Conservation (phyloP, 495 filamentous ascomycete genomes). For the Xylaria venustula region DNA sequence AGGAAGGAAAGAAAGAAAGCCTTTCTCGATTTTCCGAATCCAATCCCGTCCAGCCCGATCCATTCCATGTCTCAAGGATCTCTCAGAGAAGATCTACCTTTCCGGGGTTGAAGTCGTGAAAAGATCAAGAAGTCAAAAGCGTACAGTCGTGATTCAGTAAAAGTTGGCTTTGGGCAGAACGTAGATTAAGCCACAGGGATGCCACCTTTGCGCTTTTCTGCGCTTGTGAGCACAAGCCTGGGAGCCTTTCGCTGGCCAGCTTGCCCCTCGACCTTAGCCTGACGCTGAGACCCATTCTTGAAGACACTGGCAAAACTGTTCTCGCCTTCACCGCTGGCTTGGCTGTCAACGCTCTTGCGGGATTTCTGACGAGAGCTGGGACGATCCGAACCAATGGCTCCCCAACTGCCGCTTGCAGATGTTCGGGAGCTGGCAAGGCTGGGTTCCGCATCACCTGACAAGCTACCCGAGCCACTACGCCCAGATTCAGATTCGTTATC, state of each 20-base stretch:
- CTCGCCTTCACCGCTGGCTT: constrained; percentile 55
- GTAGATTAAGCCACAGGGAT: constrained; percentile 34
- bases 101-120: constrained; percentile 28
- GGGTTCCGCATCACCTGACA: constrained; percentile 67
- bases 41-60: constrained; percentile 24
- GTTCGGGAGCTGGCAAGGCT: constrained; percentile 79
- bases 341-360: constrained; percentile 61
- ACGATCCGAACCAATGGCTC: constrained; percentile 83
- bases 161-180: constrained; percentile 15
- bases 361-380: constrained; percentile 58
- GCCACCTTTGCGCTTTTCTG: constrained; percentile 86
- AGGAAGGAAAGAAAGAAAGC: constrained; percentile 31
- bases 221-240: constrained; percentile 81
- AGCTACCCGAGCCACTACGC: constrained; percentile 74
- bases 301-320: constrained; percentile 59
- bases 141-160: constrained; percentile 33
- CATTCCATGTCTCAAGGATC: constrained; percentile 26
- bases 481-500: constrained; percentile 80
- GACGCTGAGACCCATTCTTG: constrained; percentile 52
- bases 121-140: constrained; percentile 33
- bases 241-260: constrained; percentile 75
- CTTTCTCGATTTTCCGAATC: constrained; percentile 17
- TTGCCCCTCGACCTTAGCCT: constrained; percentile 42
- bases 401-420: constrained; percentile 63
- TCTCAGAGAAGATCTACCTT: constrained; percentile 30